phyloP scores from a whole-genome alignment of 148 eudicot genomes.

The Persicaria maculosa region DNA sequence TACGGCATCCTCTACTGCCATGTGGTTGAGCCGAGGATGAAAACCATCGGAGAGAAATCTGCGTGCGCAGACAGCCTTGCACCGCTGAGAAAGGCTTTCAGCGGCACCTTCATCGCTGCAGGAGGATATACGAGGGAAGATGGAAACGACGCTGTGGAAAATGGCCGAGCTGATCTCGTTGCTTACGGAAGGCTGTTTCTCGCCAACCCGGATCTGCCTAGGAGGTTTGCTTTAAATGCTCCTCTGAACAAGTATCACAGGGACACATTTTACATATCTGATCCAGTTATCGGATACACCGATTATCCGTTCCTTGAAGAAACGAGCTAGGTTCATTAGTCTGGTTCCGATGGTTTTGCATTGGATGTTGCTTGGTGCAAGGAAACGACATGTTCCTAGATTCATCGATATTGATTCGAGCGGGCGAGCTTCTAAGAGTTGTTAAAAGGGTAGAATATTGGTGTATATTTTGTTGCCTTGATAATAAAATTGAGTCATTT shows the following conservation, averaged over 20 bases:
- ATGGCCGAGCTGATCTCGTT: constrained; percentile 30
- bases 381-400: too few relatives aligned
- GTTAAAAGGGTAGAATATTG: too few relatives aligned
- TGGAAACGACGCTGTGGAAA: constrained; percentile 28
- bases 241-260: constrained; percentile 41
- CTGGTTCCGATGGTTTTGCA: too few relatives aligned
- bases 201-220: constrained; percentile 42
- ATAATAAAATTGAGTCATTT: not conserved
- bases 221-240: constrained; percentile 34
- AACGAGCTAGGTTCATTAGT: not conserved
- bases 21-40: constrained; percentile 38
- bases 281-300: constrained; percentile 49
- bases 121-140: constrained; percentile 39
- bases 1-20: constrained; percentile 25
- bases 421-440: too few relatives aligned
- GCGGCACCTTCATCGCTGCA: constrained; percentile 35
- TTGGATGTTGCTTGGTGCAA: too few relatives aligned
- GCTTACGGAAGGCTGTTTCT: constrained; percentile 39
- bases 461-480: not conserved
- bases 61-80: constrained; percentile 19
- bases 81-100: constrained; percentile 36
- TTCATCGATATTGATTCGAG: too few relatives aligned
- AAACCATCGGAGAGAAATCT: constrained; percentile 18
- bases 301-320: constrained; percentile 46
- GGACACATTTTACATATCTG: constrained; percentile 33